Evolutionary conservation across 441 rosid species (phyloP), one percentile per base, ranked within the genome.

Genomic region (Erysimum pusillum): DNA sequence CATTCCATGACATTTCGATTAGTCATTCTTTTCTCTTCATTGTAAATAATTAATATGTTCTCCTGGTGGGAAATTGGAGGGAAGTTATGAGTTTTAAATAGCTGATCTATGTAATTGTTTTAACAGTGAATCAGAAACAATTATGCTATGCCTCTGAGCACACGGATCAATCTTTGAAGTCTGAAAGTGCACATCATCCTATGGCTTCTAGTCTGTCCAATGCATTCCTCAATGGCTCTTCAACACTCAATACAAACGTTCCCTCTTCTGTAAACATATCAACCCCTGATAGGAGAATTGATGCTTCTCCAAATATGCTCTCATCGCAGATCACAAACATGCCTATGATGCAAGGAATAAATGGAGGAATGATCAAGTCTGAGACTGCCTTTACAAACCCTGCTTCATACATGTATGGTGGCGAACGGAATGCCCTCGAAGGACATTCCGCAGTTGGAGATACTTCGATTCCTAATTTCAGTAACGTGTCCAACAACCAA

Each of bases 331-430:
- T 80, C 84, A 79, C 94, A 75, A 91, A 84, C 82, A 81, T 90
- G 76, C 87, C 85, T 69, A 73, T 93, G 82, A 84, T 90, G 83
- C 91, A 84, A 70, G 96, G 90, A 76, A 79, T 90, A 48, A 91
- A 93, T 83, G 96, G 97, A 59, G 94, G 87, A 22, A 83, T 93
- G 82, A 83, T 96, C 67, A 93, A 93, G 84, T 83, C 96, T 11
- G 97, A 93, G 83, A 77, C 87, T 74, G 93, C 91, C 76, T 90
- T 80, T 87, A 41, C 92, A 28, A 91, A 88, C 53, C 83, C 80
- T 80, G 79, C 91, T 71, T 82, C 89, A 1, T 91, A 80, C 78
- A 83, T 93, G 84, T 88, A 87, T 83, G 96, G 89, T 49, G 76
- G 94, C 76, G 97, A 86, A 67, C 83, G 87, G 53, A 87, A 80